These are phyloP conservation scores for Paspalum vaginatum DNA, from an alignment of 176 grass and related monocot genomes.

Conservation along the genomic window DNA sequence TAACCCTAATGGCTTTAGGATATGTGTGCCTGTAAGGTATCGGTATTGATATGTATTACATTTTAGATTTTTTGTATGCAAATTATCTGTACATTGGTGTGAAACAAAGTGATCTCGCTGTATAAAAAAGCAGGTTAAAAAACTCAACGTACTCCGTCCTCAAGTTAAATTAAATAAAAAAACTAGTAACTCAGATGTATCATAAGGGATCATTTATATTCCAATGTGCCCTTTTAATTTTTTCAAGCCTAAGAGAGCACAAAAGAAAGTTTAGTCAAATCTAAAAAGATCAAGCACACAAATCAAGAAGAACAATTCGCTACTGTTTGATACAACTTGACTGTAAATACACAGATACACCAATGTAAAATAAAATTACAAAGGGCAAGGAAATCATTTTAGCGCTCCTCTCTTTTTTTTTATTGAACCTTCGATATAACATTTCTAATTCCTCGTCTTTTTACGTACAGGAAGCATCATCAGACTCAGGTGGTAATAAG, in stretches of 20 bases:
- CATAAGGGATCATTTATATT: not conserved
- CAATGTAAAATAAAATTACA: not conserved
- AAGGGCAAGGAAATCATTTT: not conserved
- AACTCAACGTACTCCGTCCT: too few species aligned
- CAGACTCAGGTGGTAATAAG: slow-evolving; percentile 54
- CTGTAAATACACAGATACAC: too few species aligned
- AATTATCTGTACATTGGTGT: not conserved
- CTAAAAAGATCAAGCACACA: not conserved
- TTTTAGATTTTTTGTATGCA: not conserved
- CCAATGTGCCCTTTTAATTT: not conserved
- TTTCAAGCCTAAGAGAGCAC: not conserved
- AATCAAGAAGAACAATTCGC: not conserved
- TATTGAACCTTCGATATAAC: not conserved
- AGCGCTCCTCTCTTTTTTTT: not conserved
- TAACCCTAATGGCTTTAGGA: not conserved
- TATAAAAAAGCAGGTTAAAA: too few species aligned
- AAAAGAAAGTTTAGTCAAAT: not conserved
- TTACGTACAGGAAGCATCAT: slow-evolving; percentile 68
- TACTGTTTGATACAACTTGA: too few species aligned
- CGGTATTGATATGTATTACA: not conserved
- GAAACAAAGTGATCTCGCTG: too few species aligned
- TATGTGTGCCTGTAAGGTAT: not conserved
- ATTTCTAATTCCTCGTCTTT: not conserved
- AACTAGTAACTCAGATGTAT: not conserved
- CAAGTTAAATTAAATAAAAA: not conserved